Conservation (phyloP, 257 asterid species). For the Leonotis leonurus region DNA sequence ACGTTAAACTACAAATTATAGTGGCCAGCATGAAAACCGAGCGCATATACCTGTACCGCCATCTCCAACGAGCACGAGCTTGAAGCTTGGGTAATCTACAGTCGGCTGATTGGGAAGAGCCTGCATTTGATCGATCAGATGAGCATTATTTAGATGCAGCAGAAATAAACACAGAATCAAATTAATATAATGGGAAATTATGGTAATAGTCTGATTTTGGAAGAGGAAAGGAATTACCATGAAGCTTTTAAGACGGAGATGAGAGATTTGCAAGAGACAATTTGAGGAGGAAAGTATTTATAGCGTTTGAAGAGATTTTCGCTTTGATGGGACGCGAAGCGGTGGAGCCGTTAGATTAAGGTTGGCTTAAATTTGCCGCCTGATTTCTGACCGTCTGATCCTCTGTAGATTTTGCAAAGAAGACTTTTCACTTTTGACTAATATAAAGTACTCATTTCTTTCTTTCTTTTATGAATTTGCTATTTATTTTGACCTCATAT, state of each 20-base stretch:
- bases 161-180: not conserved
- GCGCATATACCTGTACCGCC: slow-evolving; percentile 54
- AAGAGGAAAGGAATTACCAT: slow-evolving; percentile 8
- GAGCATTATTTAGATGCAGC: not conserved
- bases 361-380: slow-evolving; percentile 20
- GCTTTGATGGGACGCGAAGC: slow-evolving; percentile 9
- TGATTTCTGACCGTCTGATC: slow-evolving; percentile 9
- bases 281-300: slow-evolving; percentile 8
- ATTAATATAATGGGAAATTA: not conserved
- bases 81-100: slow-evolving; percentile 64
- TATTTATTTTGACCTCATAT: too few relatives aligned
- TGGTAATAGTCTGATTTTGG: not conserved
- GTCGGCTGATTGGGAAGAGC: slow-evolving; percentile 62
- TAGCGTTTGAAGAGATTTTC: not conserved
- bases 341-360: slow-evolving; percentile 6
- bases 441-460: too few relatives aligned
- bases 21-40: not conserved
- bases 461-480: too few relatives aligned
- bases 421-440: too few relatives aligned
- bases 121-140: slow-evolving; percentile 9
- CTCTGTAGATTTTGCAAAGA: not conserved
- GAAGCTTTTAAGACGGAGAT: not conserved
- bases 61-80: slow-evolving; percentile 71
- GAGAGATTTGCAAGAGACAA: not conserved
- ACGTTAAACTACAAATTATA: not conserved